These are phyloP conservation scores for Xylariomycetidae sp. DNA, from an alignment of 2,329 filamentous ascomycete species.

Conservation along the genomic window DNA sequence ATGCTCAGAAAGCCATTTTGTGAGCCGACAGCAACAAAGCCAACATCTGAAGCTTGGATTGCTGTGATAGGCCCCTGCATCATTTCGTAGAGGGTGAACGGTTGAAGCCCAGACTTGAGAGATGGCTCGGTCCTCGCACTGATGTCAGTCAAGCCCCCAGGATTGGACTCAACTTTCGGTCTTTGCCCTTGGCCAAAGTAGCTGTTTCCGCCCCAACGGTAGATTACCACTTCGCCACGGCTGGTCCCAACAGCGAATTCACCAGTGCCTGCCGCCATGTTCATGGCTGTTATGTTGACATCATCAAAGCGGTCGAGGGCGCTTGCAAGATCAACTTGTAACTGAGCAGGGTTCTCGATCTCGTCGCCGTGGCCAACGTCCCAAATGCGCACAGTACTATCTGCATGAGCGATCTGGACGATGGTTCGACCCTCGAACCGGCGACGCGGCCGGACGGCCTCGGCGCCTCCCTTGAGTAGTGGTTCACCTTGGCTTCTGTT, in stretches of 20 bases:
- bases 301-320: conserved; percentile 76
- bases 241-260: conserved; percentile 80
- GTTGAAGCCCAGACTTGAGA: conserved; percentile 76
- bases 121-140: conserved; percentile 63
- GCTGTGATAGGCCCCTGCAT: conserved; percentile 76
- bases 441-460: conserved; percentile 64
- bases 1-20: conserved; percentile 76
- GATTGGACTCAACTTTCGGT: conserved; percentile 50
- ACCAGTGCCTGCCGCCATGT: conserved; percentile 72
- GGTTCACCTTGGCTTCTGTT: conserved; percentile 72
- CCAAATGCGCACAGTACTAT: conserved; percentile 89
- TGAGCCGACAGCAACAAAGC: conserved; percentile 84
- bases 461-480: conserved; percentile 74
- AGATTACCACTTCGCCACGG: conserved; percentile 81
- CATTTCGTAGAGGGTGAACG: conserved; percentile 77
- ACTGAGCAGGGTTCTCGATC: conserved; percentile 75
- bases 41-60: conserved; percentile 82
- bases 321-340: conserved; percentile 83
- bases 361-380: conserved; percentile 89
- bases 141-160: conserved; percentile 72
- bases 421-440: conserved; percentile 80
- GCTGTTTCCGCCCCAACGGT: conserved; percentile 80
- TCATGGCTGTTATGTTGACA: conserved; percentile 73
- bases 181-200: conserved; percentile 61
- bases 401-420: conserved; percentile 80